Evolutionary conservation across 1,139 yeast genomes (phyloP), one percentile per base, ranked within the genome.

Genomic region (Candida freyschussii): DNA sequence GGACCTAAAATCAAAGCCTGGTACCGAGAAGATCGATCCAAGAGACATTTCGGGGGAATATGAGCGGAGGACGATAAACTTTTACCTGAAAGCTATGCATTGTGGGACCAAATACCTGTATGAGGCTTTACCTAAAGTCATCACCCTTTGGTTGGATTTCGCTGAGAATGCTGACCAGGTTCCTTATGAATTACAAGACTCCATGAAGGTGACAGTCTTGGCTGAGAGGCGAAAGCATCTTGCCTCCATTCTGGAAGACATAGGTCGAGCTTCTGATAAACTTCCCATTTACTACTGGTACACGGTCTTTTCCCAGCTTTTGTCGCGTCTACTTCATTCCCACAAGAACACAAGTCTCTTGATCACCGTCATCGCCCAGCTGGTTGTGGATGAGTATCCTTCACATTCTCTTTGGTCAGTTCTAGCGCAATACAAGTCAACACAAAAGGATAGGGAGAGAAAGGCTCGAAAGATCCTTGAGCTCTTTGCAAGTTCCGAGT

Each of bases 71-170:
- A 77, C 87, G 17, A 75, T 87, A 7, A 59, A 72, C 7, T 69
- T 73, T 35, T 86, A 84, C 47, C 60, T 82, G 24, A 67, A 73
- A 20, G 80, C 96, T 0, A 69, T 89, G 30, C 74, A 75, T 12
- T 69, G 71, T 36, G 93, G 95, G 0, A 69, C 78, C 7, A 71
- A 74, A 29, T 82, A 76, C 52, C 70, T 85, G 4, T 79, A 79
- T 50, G 97, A 93, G 57, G 84, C 94, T 0, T 61, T 93, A 15
- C 98, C 98, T 0, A 87, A 87, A 52, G 72, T 87, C 17, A 70
- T 91, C 6, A 89, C 96, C 0, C 70, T 87, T 13, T 93, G 98
- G 98, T 64, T 93, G 13, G 96, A 91, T 50, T 84, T 80, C 55
- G 83, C 89, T 3, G 74, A 64, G 11, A 53, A 60, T 9, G 37